phyloP scores from a whole-genome alignment of 768 basidiomycete genomes.

The Asterophora lycoperdoides region DNA sequence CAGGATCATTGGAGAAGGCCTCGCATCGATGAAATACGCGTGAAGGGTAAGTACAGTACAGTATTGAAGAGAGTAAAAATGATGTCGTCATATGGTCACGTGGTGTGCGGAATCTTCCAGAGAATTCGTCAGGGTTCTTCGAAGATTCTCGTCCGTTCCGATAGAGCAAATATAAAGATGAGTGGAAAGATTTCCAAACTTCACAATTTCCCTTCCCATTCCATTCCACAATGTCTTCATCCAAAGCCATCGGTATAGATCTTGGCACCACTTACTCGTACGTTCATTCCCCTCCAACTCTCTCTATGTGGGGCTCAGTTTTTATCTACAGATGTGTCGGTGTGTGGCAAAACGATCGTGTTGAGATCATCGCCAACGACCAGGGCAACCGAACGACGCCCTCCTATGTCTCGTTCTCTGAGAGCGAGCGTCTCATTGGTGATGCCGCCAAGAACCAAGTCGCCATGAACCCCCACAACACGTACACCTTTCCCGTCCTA shows the following conservation, averaged over 20 bases:
- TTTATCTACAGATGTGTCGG: slow-evolving; percentile 77
- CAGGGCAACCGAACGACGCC: slow-evolving; percentile 95
- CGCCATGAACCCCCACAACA: slow-evolving; percentile 97
- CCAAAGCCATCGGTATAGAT: slow-evolving; percentile 89
- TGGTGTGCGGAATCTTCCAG: slow-evolving; percentile 40
- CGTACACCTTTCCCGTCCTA: slow-evolving; percentile 36
- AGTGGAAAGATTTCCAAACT: slow-evolving; percentile 9
- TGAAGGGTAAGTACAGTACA: too few species aligned
- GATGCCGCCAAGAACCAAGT: slow-evolving; percentile 99
- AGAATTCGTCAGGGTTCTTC: slow-evolving; percentile 38
- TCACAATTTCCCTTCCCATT: slow-evolving; percentile 13
- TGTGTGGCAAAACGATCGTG: slow-evolving; percentile 99
- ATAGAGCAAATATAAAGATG: slow-evolving; percentile 35
- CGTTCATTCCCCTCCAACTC: slow-evolving; percentile 24
- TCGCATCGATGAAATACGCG: too few species aligned
- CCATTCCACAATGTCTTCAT: slow-evolving; percentile 41
- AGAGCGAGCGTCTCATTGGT: slow-evolving; percentile 94
- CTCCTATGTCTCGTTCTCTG: slow-evolving; percentile 94
- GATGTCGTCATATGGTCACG: slow-evolving; percentile 27
- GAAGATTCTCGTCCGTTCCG: slow-evolving; percentile 33
- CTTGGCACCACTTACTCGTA: slow-evolving; percentile 92
- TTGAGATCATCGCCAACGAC: slow-evolving; percentile 96
- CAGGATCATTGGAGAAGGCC: not conserved
- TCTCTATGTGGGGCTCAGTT: slow-evolving; percentile 7
- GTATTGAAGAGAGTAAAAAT: too few species aligned